A percentile compares a stretch with the other conserved stretches of the same genome.
These are phyloP conservation scores for Silybum marianum DNA, from an alignment of 129 eudicot species.

Conservation along the genomic window DNA sequence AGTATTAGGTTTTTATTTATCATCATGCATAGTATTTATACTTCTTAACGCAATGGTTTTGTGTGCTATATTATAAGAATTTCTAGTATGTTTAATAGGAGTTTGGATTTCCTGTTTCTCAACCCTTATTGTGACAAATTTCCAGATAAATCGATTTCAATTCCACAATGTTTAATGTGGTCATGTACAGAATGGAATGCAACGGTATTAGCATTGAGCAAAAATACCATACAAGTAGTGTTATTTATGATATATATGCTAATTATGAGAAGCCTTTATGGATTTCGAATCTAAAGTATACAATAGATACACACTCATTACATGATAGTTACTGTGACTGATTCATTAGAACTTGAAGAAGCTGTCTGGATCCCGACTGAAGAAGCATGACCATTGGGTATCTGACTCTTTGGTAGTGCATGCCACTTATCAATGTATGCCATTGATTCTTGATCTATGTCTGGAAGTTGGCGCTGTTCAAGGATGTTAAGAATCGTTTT, in stretches of 20 bases:
- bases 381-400: background rate
- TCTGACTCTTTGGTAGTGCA: background rate
- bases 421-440: slow-evolving; percentile 30
- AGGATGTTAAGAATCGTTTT: slow-evolving; percentile 26
- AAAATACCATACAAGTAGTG: too few relatives aligned
- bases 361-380: background rate
- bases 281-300: background rate
- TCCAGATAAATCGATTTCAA: background rate
- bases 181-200: too few relatives aligned
- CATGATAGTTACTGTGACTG: too few relatives aligned
- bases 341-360: background rate
- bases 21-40: too few relatives aligned
- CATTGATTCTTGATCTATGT: background rate
- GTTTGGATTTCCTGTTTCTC: background rate
- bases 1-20: slow-evolving; percentile 28
- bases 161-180: background rate
- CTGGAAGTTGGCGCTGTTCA: background rate
- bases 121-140: background rate
- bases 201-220: too few relatives aligned
- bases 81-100: too few relatives aligned
- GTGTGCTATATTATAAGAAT: too few relatives aligned
- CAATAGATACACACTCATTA: background rate
- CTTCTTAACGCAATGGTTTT: too few relatives aligned
- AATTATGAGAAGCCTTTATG: background rate
- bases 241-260: background rate